Base-by-base conservation (phyloP, 495 filamentous ascomycete species). In the Hapsidospora chrysogenum region DNA sequence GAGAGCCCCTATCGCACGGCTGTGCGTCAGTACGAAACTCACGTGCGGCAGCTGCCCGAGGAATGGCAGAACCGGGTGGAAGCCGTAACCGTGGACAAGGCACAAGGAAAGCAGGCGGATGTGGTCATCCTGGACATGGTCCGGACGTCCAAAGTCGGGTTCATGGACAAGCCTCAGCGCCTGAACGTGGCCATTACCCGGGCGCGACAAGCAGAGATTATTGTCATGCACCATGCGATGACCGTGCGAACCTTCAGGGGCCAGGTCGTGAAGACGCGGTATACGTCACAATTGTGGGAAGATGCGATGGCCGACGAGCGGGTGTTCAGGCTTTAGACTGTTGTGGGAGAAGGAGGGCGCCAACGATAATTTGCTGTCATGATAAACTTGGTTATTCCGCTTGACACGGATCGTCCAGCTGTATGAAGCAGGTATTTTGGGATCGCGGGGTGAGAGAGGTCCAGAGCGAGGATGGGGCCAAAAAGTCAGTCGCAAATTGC, bases 41-140 rank as follows among this genome's bases (percentile, higher is more conserved):
- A 31, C 8, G 13, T 46, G 16, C 31, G 31, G 17, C 22, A 31
- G 9, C 31, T 7, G 28, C 38, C 35, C 1, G 23, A 25, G 2
- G 38, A 33, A 21, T 35, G 34, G n/a, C 33, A 38, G n/a, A 11
- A 38, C n/a, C 38, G 44, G 0, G 47, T 50, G 7, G 35, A 46
- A 17, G 40, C 39, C 1, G 35, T 48, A 2, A 52, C 49, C 4
- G 36, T 46, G 11, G 49, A 52, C 14, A 41, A 29, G 1, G 39
- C 31, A 2, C 49, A 52, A 22, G 47, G 49, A 2, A 37, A 46
- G 19, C 44, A 52, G 21, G 47, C 47, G 3, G 49, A 52, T 16
- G 36, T 50, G n/a, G 41, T 52, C 2, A 41, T 48, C 32, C 27
- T 52, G 9, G 49, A 52, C 35, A 27, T 50, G 15, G 44, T 46